A percentile compares a stretch with the other conserved stretches of the same genome.
Conservation (phyloP, 2,329 filamentous ascomycete genomes). For the Tolypocladium tropicale region DNA sequence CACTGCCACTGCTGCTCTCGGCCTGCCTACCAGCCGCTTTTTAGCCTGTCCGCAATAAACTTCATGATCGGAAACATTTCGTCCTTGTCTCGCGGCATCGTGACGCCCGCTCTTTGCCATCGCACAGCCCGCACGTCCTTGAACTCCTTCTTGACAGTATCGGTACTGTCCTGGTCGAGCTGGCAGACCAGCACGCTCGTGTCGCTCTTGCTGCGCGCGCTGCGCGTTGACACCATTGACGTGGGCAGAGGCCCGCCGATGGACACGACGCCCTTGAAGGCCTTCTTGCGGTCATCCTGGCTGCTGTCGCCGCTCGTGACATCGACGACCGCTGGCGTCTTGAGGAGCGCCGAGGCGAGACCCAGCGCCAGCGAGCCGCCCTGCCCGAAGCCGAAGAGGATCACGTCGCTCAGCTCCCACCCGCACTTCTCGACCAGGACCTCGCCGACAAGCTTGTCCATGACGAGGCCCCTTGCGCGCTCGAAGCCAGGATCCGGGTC, state of each 20-base stretch:
- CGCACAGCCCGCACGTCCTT: conserved; percentile 54
- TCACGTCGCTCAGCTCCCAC: conserved; percentile 47
- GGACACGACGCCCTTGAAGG: conserved; percentile 48
- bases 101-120: conserved; percentile 62
- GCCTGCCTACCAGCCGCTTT: conserved; percentile 11
- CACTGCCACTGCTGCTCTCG: no score
- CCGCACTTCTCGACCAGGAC: conserved; percentile 45
- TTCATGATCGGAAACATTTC: conserved; percentile 89
- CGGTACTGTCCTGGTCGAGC: conserved; percentile 52
- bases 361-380: conserved; percentile 54
- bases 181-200: conserved; percentile 53
- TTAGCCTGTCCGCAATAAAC: conserved; percentile 60
- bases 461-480: conserved; percentile 34
- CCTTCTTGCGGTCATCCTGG: neutral
- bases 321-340: conserved; percentile 23
- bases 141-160: conserved; percentile 57
- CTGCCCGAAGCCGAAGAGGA: conserved; percentile 59
- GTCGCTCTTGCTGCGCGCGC: conserved; percentile 40
- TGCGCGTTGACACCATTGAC: conserved; percentile 37
- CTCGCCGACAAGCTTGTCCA: conserved; percentile 38
- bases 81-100: conserved; percentile 73
- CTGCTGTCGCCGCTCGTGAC: conserved; percentile 9
- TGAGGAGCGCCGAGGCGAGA: conserved; percentile 35
- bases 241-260: conserved; percentile 50
- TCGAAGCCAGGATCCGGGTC: conserved; percentile 54